Evolutionary conservation across 1,139 yeast species (phyloP).

Genomic region (Candida sp.): DNA sequence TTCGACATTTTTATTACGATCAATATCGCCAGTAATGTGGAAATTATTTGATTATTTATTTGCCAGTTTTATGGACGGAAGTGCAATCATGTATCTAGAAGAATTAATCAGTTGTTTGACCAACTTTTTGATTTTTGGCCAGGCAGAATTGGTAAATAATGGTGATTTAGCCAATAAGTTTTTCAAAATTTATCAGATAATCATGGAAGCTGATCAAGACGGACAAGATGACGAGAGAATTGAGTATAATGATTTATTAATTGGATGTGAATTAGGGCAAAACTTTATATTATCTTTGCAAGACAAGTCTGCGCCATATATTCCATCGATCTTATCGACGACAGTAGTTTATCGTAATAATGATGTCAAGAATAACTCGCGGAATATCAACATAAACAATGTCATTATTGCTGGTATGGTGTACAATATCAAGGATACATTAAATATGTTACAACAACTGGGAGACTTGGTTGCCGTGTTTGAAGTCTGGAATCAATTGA

Average conservation of each 20-base stretch:
- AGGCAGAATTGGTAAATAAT: constrained; percentile 38
- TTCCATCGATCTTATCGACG: constrained; percentile 17
- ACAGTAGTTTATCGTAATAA: neutral
- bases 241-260: constrained; percentile 48
- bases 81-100: constrained; percentile 63
- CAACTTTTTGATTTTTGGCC: constrained; percentile 76
- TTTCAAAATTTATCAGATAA: constrained; percentile 34
- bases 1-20: constrained; percentile 71
- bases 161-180: constrained; percentile 19
- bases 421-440: constrained; percentile 55
- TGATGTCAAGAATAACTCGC: constrained; percentile 14
- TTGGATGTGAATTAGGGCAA: constrained; percentile 54
- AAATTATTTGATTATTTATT: constrained; percentile 56
- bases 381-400: constrained; percentile 58
- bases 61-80: constrained; percentile 51
- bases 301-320: constrained; percentile 32
- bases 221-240: constrained; percentile 32
- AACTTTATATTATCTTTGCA: constrained; percentile 50
- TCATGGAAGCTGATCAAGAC: constrained; percentile 12
- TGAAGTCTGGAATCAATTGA: constrained; percentile 61
- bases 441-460: constrained; percentile 48
- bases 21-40: constrained; percentile 79
- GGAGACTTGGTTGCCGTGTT: constrained; percentile 52
- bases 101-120: constrained; percentile 76
- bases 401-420: constrained; percentile 66